Base-by-base conservation (phyloP, 2,329 filamentous ascomycete species). In the Clonostachys solani region DNA sequence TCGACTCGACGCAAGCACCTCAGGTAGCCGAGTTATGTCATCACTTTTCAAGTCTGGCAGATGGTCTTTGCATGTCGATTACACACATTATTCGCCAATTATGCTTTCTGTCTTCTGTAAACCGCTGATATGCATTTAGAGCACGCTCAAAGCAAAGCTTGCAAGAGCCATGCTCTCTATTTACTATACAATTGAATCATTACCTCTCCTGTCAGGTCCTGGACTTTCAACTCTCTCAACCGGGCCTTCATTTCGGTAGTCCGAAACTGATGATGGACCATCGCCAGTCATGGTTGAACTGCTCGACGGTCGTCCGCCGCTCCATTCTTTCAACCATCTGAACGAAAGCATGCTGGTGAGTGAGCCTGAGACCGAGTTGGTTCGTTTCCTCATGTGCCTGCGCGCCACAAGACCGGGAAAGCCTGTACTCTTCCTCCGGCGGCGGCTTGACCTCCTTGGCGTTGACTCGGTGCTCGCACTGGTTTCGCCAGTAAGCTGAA, bases 391-490 rank as follows among this genome's bases (percentile, higher is more conserved):
- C 16, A 67, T 60, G 34, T 67, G 63, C 43, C 69, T 68, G 37
- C 80, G 69, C 6, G 81, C 79, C 6, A 73, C 78, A 47, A 84
- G 81, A 0, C 81, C 79, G 0, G 79, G 80, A 50, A 85, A 84
- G 0, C 81, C 81, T 0, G 78, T 83, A 15, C 80, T 83, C 55
- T 75, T 80, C 53, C 81, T 67, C 40, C 81, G 65, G 33, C 74
- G 66, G 13, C 75, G 70, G 12, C 54, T 51, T 58, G 66, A 56
- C 57, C 51, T 61, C 52, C 56, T 60, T 41, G 59, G 56, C 5
- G 56, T 54, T 5, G 58, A 52, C n/a, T 66, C 63, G 33, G 54
- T 58, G 49, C 61, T 62, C 7, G 58, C 54, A 5, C 58, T 56
- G 3, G 59, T 51, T 19, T 66, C 63, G 17, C 54, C 61, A 5